Evolutionary conservation across 2,329 filamentous ascomycete genomes (phyloP).

Genomic region (Fusarium sublunatum): DNA sequence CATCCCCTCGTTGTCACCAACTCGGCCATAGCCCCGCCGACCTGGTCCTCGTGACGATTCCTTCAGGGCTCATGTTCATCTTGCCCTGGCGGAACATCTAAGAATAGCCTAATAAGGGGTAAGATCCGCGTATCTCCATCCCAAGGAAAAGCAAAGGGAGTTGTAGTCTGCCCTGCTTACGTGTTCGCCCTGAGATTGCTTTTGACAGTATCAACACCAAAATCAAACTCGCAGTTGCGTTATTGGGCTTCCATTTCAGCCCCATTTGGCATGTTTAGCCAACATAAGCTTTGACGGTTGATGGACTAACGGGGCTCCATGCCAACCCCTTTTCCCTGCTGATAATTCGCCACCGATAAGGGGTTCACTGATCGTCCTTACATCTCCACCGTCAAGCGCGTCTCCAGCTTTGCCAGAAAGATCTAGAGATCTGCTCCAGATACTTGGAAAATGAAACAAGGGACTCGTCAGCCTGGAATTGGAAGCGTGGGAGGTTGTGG

Average conservation of each 20-base stretch:
- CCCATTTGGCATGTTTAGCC: conserved; percentile 11
- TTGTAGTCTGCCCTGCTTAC: conserved; percentile 20
- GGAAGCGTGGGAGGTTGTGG: conserved; percentile 23
- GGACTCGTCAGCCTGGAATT: conserved; percentile 41
- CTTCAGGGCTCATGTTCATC: conserved; percentile 31
- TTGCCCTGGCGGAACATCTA: conserved; percentile 32
- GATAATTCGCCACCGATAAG: conserved; percentile 41
- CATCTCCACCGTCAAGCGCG: conserved; percentile 17
- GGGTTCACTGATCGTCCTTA: conserved; percentile 24
- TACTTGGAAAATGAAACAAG: conserved; percentile 42
- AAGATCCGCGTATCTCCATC: conserved; percentile 31
- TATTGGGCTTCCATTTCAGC: conserved; percentile 29
- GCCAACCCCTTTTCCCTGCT: conserved; percentile 31
- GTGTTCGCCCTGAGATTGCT: conserved; percentile 18
- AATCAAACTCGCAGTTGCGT: conserved; percentile 23
- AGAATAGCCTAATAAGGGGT: conserved; percentile 32
- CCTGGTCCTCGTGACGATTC: conserved; percentile 41
- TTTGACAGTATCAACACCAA: conserved; percentile 35
- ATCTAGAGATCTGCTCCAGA: conserved; percentile 35
- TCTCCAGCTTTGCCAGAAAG: conserved; percentile 1
- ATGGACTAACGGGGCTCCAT: conserved; percentile 4
- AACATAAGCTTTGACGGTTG: conserved; percentile 13
- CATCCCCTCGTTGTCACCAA: conserved; percentile 35
- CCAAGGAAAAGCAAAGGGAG: conserved; percentile 19
- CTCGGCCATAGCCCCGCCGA: conserved; percentile 36